Percentiles rank a stretch among this genome's conserved stretches.
Conservation (phyloP, 495 filamentous ascomycete genomes). For the Xylaria intraflava region DNA sequence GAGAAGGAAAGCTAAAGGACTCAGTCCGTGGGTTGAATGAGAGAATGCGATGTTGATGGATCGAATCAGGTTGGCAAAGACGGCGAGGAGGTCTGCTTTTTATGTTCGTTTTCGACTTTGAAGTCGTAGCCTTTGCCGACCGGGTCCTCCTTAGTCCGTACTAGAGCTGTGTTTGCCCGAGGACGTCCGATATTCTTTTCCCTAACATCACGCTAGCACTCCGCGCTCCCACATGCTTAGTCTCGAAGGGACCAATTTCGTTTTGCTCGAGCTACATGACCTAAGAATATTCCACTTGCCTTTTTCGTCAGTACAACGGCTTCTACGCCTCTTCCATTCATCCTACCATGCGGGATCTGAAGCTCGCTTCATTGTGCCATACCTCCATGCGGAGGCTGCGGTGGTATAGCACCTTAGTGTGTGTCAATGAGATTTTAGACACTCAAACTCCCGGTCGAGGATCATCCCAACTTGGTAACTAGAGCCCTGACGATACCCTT, state of each 20-base stretch:
- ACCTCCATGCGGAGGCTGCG: too few relatives aligned
- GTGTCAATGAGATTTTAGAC: neutral
- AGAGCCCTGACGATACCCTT: too few relatives aligned
- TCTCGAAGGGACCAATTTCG: neutral
- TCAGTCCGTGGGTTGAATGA: neutral
- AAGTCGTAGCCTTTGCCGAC: neutral
- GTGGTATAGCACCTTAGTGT: neutral
- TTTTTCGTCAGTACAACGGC: neutral
- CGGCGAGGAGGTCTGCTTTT: neutral
- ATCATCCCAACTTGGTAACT: neutral
- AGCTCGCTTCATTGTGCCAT: neutral
- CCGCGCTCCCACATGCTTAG: neutral
- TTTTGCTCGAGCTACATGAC: neutral
- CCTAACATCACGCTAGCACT: too few relatives aligned
- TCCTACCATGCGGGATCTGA: neutral
- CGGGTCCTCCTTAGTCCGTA: neutral
- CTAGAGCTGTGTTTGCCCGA: too few relatives aligned
- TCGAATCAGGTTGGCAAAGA: neutral
- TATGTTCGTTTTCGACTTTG: neutral
- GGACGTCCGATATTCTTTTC: too few relatives aligned
- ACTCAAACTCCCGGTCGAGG: too few relatives aligned
- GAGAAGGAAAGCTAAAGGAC: neutral
- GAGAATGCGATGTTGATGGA: neutral
- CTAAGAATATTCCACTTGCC: conserved; percentile 3
- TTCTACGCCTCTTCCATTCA: neutral